Conservation (phyloP, 768 basidiomycete species). For the Candolleomyces aberdarensis region DNA sequence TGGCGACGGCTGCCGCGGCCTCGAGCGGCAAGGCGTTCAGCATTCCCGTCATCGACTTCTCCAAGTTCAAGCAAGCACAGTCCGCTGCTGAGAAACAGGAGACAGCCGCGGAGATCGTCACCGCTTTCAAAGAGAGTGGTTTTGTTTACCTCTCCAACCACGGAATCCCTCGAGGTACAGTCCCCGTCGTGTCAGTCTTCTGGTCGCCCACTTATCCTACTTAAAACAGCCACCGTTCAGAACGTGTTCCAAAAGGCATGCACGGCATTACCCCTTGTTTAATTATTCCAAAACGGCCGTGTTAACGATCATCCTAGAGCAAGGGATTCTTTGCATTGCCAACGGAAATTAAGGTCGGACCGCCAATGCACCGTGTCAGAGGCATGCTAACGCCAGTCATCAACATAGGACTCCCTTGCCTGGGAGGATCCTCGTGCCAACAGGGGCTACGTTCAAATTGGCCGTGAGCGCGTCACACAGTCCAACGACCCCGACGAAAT, state of each 20-base stretch:
- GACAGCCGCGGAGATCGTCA: constrained; percentile 66
- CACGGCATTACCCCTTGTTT: neutral
- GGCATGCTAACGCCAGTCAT: neutral
- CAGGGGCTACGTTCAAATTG: constrained; percentile 77
- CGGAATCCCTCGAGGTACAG: constrained; percentile 54
- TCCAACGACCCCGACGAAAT: constrained; percentile 71
- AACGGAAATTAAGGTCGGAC: constrained; percentile 51
- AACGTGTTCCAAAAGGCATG: constrained; percentile 64
- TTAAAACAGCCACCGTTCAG: constrained; percentile 42
- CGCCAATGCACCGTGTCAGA: neutral
- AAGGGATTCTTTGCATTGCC: constrained; percentile 72
- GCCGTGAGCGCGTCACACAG: constrained; percentile 81
- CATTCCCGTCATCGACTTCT: constrained; percentile 80
- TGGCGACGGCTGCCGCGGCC: constrained; percentile 22
- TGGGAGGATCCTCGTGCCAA: constrained; percentile 88
- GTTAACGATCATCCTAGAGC: constrained; percentile 47
- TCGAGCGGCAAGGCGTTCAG: constrained; percentile 32
- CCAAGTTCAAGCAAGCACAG: constrained; percentile 54
- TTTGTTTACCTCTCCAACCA: constrained; percentile 79
- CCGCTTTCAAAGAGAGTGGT: constrained; percentile 76
- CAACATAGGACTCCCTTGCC: constrained; percentile 51
- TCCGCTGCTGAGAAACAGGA: constrained; percentile 53
- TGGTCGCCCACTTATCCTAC: neutral
- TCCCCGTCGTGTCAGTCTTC: neutral
- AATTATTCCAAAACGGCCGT: neutral